Conservation (phyloP, 2,329 filamentous ascomycete species). For the Fusarium euwallaceae region DNA sequence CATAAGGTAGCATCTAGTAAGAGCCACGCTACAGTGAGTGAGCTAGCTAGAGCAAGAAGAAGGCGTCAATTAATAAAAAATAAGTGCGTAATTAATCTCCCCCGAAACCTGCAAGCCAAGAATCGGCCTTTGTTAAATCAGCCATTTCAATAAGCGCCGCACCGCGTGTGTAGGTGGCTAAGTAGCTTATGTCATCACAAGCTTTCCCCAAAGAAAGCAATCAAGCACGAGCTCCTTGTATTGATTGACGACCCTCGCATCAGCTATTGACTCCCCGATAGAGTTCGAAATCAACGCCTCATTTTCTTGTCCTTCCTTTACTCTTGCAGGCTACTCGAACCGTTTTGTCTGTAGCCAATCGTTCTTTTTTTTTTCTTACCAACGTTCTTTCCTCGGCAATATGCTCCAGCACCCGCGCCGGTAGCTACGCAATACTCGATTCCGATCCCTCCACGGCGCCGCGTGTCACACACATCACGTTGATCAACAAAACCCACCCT, state of each 20-base stretch:
- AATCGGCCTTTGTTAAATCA: neutral
- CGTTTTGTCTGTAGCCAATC: conserved; percentile 18
- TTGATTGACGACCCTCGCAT: conserved; percentile 24
- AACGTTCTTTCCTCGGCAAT: conserved; percentile 29
- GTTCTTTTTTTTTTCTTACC: conserved; percentile 3
- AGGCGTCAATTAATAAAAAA: neutral
- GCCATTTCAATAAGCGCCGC: neutral
- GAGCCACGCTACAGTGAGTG: neutral
- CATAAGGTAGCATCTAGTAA: neutral
- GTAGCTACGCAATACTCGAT: conserved; percentile 7
- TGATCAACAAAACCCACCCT: conserved; percentile 13
- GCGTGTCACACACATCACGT: conserved; percentile 12
- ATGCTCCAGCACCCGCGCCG: conserved; percentile 36
- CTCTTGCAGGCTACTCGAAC: conserved; percentile 1
- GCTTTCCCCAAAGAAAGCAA: conserved; percentile 34
- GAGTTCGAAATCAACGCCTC: conserved; percentile 29
- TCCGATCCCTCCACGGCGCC: conserved; percentile 5
- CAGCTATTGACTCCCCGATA: conserved; percentile 43
- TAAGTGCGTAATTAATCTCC: neutral
- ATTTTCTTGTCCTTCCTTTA: conserved; percentile 8
- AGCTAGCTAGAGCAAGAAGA: neutral
- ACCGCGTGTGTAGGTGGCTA: neutral
- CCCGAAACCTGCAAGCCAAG: neutral
- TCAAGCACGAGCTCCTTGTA: conserved; percentile 30
- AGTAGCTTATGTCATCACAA: conserved; percentile 44